These are phyloP conservation scores for Trichoderma harzianum DNA, from an alignment of 2,329 filamentous ascomycete species.

Conservation along the genomic window DNA sequence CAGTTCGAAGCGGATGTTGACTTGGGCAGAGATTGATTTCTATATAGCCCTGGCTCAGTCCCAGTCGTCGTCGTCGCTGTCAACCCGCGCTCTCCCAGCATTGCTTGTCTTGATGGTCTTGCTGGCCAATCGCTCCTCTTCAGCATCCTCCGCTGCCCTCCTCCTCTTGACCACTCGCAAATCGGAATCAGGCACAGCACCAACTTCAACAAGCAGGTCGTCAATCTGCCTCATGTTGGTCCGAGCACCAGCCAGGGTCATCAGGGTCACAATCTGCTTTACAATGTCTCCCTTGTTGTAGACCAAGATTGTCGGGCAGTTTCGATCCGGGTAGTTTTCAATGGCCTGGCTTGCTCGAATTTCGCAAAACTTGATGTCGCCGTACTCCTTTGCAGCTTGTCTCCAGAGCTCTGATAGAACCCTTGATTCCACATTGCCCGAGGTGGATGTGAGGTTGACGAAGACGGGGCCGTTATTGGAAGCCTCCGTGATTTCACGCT, in stretches of 20 bases:
- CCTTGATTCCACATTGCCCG: slow-evolving; percentile 80
- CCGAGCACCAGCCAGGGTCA: slow-evolving; percentile 69
- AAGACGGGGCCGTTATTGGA: slow-evolving; percentile 67
- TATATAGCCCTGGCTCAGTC: slow-evolving; percentile 43
- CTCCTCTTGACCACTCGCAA: slow-evolving; percentile 67
- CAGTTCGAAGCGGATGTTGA: neutral
- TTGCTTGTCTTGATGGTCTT: slow-evolving; percentile 53
- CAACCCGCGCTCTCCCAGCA: slow-evolving; percentile 41
- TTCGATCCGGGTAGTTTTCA: slow-evolving; percentile 90
- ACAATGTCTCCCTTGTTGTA: slow-evolving; percentile 92
- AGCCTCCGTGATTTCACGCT: slow-evolving; percentile 85
- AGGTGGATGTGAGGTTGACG: slow-evolving; percentile 76
- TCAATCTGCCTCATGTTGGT: slow-evolving; percentile 75
- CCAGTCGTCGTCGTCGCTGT: slow-evolving; percentile 56
- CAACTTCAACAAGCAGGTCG: slow-evolving; percentile 74
- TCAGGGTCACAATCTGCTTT: slow-evolving; percentile 86
- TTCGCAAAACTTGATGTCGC: slow-evolving; percentile 96
- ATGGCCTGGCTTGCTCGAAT: slow-evolving; percentile 91
- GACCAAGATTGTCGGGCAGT: slow-evolving; percentile 89
- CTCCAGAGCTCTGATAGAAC: slow-evolving; percentile 83
- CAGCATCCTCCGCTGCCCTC: slow-evolving; percentile 57
- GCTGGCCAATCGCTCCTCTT: slow-evolving; percentile 51
- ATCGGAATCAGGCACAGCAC: slow-evolving; percentile 75
- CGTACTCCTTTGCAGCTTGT: slow-evolving; percentile 77
- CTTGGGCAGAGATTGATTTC: neutral